phyloP scores from a whole-genome alignment of 371 early-diverging fungal genomes.

The Cokeromyces recurvatus region DNA sequence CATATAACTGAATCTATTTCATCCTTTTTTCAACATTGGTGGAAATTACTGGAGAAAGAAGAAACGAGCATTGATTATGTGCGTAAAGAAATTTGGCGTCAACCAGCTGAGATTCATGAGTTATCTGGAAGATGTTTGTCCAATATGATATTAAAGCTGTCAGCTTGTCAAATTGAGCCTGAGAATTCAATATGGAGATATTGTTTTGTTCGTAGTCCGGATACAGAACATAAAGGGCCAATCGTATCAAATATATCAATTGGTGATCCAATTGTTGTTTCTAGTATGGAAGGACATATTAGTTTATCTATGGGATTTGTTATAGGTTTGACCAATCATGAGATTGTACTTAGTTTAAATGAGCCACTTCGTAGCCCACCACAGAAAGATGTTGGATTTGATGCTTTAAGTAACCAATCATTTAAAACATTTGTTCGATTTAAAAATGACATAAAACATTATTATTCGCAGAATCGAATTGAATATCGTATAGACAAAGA shows the following conservation, averaged over 20 bases:
- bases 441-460: conserved; percentile 1
- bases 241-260: conserved; percentile 44
- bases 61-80: conserved; percentile 66
- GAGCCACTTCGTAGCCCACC: conserved; percentile 65
- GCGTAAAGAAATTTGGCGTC: conserved; percentile 80
- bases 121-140: conserved; percentile 27
- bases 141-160: conserved; percentile 14
- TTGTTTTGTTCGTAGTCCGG: conserved; percentile 7
- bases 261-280: conserved; percentile 85
- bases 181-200: conserved; percentile 10
- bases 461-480: conserved; percentile 10
- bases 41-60: conserved; percentile 70
- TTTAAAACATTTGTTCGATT: conserved; percentile 11
- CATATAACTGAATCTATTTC: conserved; percentile 57
- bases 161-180: neutral
- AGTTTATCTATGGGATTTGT: conserved; percentile 81
- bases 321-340: conserved; percentile 32
- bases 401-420: conserved; percentile 41
- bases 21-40: conserved; percentile 80
- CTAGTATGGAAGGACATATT: conserved; percentile 68
- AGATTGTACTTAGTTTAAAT: conserved; percentile 58
- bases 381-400: conserved; percentile 37
- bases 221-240: neutral
- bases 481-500: conserved; percentile 83
- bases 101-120: conserved; percentile 42